These are phyloP conservation scores for Lachnellula subtilissima DNA, from an alignment of 2,329 filamentous ascomycete genomes.

Conservation along the genomic window DNA sequence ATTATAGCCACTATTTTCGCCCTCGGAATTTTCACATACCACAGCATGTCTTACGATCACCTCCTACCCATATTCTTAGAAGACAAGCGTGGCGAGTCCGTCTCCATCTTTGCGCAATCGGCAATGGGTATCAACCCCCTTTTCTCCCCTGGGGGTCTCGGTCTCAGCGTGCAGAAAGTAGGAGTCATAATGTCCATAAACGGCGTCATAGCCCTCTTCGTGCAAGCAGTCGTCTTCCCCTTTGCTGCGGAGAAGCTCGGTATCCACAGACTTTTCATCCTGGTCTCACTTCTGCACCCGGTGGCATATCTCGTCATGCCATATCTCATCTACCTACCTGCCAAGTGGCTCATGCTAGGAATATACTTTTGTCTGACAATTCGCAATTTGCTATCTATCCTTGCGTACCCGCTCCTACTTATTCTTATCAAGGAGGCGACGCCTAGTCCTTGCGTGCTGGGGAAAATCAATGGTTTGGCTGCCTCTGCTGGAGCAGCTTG, in stretches of 20 bases:
- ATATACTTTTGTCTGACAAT: conserved; percentile 47
- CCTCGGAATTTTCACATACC: conserved; percentile 86
- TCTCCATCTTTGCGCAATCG: conserved; percentile 16
- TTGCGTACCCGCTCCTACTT: conserved; percentile 59
- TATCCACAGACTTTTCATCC: conserved; percentile 52
- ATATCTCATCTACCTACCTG: conserved; percentile 50
- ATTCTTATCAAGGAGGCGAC: conserved; percentile 66
- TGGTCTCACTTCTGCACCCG: conserved; percentile 56
- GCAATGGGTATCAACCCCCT: conserved; percentile 38
- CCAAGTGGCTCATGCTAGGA: conserved; percentile 45
- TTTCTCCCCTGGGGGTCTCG: conserved; percentile 57
- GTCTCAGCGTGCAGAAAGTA: conserved; percentile 57
- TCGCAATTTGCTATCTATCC: conserved; percentile 57
- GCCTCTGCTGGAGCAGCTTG: conserved; percentile 62
- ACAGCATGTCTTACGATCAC: conserved; percentile 93
- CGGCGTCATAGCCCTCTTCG: conserved; percentile 53
- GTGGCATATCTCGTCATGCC: conserved; percentile 58
- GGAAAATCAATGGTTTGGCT: conserved; percentile 61
- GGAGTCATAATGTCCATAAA: conserved; percentile 58
- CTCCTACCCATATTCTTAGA: conserved; percentile 90
- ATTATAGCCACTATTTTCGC: conserved; percentile 76
- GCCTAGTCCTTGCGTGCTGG: conserved; percentile 50
- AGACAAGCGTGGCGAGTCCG: conserved; percentile 52
- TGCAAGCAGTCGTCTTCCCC: conserved; percentile 58
- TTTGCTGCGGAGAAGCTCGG: conserved; percentile 53